Evolutionary conservation across 192 early-diverging fungal genomes (phyloP).

Genomic region (Gamsiella multidivaricata): DNA sequence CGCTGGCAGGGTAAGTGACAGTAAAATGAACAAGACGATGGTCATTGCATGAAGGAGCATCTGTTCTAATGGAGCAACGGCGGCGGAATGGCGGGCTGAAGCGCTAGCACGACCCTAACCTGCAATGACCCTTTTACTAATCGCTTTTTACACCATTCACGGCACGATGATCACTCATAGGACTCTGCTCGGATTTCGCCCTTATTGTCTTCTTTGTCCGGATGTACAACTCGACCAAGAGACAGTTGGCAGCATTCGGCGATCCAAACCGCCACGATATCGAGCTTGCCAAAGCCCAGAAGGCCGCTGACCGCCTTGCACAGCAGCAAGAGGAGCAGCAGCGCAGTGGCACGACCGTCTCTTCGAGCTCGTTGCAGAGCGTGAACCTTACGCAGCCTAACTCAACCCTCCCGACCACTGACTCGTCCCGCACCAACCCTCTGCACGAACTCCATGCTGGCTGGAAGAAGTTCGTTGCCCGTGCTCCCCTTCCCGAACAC

Average conservation of each 20-base stretch:
- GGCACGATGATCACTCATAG: conserved; percentile 7
- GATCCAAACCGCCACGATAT: conserved; percentile 14
- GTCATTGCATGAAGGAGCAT: background rate
- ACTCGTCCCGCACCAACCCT: background rate
- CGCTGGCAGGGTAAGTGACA: conserved; percentile 47
- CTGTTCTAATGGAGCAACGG: background rate
- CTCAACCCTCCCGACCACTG: background rate
- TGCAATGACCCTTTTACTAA: background rate
- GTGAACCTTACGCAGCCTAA: background rate
- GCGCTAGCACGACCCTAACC: background rate
- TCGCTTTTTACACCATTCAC: too few species aligned
- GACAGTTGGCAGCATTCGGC: conserved; percentile 34
- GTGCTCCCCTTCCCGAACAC: conserved; percentile 13
- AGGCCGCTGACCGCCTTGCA: conserved; percentile 18
- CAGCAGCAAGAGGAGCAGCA: conserved; percentile 15
- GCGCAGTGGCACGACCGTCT: background rate
- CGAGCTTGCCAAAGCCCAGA: conserved; percentile 31
- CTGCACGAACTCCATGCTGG: conserved; percentile 18
- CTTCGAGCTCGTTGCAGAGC: conserved; percentile 15
- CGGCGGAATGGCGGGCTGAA: background rate
- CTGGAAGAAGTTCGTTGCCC: conserved; percentile 41
- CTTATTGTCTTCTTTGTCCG: conserved; percentile 47
- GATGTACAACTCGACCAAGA: conserved; percentile 33
- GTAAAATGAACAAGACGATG: background rate
- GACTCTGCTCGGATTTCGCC: conserved; percentile 53